These are phyloP conservation scores for Macrophomina tecta DNA, from an alignment of 2,329 filamentous ascomycete genomes.

Conservation along the genomic window DNA sequence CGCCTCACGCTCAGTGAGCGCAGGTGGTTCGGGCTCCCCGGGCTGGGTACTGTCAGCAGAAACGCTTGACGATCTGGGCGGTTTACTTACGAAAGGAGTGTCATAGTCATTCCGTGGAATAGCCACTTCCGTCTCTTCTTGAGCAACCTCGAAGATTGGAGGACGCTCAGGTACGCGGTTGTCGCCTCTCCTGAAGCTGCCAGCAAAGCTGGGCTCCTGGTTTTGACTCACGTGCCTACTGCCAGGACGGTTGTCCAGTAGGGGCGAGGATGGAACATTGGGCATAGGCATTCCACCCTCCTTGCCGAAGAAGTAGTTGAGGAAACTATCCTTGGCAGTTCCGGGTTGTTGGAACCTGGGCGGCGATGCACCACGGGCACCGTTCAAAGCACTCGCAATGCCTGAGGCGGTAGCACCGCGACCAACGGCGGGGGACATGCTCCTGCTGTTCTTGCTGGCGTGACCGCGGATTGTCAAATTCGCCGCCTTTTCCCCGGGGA, in stretches of 20 bases:
- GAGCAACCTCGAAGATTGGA: conserved; percentile 48
- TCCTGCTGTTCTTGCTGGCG: conserved; percentile 67
- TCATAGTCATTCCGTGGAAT: conserved; percentile 52
- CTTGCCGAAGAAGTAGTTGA: conserved; percentile 99
- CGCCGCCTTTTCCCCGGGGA: conserved; percentile 60
- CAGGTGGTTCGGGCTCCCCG: conserved; percentile 70
- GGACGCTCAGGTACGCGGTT: conserved; percentile 56
- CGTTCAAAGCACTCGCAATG: conserved; percentile 72
- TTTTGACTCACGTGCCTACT: conserved; percentile 78
- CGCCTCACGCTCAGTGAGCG: conserved; percentile 91
- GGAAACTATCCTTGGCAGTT: conserved; percentile 80
- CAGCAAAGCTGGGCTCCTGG: conserved; percentile 79
- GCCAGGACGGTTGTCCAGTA: conserved; percentile 43
- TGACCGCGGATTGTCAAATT: conserved; percentile 67
- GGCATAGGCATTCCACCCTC: conserved; percentile 68
- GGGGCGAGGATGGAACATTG: conserved; percentile 34
- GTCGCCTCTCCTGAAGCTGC: conserved; percentile 77
- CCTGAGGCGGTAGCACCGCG: conserved; percentile 65
- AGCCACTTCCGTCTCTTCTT: conserved; percentile 48
- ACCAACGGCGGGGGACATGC: conserved; percentile 80
- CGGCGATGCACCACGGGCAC: conserved; percentile 66
- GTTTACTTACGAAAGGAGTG: conserved; percentile 65
- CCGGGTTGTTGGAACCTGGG: conserved; percentile 62
- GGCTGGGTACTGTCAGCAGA: conserved; percentile 35
- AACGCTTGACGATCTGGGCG: conserved; percentile 58